Evolutionary conservation across 768 basidiomycete genomes (phyloP).

Genomic region (Xanthoconium purpureum): DNA sequence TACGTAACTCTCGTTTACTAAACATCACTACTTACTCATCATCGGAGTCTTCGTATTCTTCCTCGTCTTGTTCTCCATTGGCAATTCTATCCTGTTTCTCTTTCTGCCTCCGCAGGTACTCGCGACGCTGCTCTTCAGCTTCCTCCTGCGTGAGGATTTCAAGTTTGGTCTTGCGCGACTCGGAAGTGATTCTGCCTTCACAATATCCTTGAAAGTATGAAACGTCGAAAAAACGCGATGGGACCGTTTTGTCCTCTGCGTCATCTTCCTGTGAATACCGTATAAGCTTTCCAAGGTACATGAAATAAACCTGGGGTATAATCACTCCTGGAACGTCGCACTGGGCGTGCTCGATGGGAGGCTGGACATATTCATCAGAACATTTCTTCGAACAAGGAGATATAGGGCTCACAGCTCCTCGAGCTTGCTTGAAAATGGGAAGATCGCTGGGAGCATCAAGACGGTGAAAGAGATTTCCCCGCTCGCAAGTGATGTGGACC

Average conservation of each 20-base stretch:
- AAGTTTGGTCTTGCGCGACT: constrained; percentile 18
- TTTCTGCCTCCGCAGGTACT: constrained; percentile 4
- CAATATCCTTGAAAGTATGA: constrained; percentile 26
- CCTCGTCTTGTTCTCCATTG: constrained; percentile 6
- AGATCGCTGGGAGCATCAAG: constrained; percentile 11
- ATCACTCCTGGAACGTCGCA: not conserved
- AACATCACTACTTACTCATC: not conserved
- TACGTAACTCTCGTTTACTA: no score
- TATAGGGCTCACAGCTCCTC: constrained; percentile 19
- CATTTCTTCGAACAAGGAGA: not conserved
- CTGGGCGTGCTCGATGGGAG: constrained; percentile 21
- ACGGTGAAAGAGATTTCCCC: constrained; percentile 8
- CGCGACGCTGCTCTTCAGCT: constrained; percentile 2
- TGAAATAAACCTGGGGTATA: not conserved
- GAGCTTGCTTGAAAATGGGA: constrained; percentile 20
- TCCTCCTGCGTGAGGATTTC: constrained; percentile 23
- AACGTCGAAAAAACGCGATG: constrained; percentile 17
- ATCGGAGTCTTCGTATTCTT: not conserved
- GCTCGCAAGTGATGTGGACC: constrained; percentile 26
- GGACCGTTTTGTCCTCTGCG: constrained; percentile 20
- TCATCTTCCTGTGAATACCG: constrained; percentile 17
- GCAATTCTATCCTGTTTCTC: constrained; percentile 10
- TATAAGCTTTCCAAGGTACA: not conserved
- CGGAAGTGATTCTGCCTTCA: constrained; percentile 22
- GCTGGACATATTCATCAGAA: constrained; percentile 5